Base-by-base conservation (phyloP, 768 basidiomycete genomes). In the Pleurotus tuoliensis region DNA sequence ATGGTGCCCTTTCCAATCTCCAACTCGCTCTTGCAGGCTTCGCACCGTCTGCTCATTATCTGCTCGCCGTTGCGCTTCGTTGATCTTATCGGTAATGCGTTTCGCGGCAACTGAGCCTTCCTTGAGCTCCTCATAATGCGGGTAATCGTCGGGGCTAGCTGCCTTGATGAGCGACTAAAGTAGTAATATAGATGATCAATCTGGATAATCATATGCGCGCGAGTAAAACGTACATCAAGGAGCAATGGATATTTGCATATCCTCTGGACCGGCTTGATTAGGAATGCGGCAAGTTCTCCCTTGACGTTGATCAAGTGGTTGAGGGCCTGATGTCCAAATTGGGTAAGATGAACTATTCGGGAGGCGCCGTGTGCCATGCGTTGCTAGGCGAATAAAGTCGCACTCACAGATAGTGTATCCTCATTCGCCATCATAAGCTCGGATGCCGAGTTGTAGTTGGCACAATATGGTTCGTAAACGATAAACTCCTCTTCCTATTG, bases 1-100 rank as follows among this genome's bases (percentile, higher is more conserved):
- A 63, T 96, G 92, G 70, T 99, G 97, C 9, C 96, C 96, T 70
- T 98, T 98, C 97, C 97, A 99, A 69, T 99, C 97, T 61, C 95
- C 93, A 47, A 99, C 94, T 45, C 97, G 87, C 25, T 77, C 76
- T 59, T 87, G 80, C 6, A 99, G 82, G 63, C 88, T 90, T 70
- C 89, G 84, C 56, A 97, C 94, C 4, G 94, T 97, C 63, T 87
- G 88, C 43, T 87, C 77, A 64, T 99, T 98, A 74, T 98, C 92
- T 49, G 91, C 86, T 48, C 91, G 85, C 48, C 97, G 84, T 69
- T 94, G 87, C 22, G 92, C 90, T 71, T 98, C 97, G 69, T 98
- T 98, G 72, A 98, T 94, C 71, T 87, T 89, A 68, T 93, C 92
- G 13, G 96, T 89, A 64, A 98, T 93, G 25, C 94, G 88, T 73